phyloP scores from a whole-genome alignment of 2,329 filamentous ascomycete genomes.

The Sarocladiaceae sp. region DNA sequence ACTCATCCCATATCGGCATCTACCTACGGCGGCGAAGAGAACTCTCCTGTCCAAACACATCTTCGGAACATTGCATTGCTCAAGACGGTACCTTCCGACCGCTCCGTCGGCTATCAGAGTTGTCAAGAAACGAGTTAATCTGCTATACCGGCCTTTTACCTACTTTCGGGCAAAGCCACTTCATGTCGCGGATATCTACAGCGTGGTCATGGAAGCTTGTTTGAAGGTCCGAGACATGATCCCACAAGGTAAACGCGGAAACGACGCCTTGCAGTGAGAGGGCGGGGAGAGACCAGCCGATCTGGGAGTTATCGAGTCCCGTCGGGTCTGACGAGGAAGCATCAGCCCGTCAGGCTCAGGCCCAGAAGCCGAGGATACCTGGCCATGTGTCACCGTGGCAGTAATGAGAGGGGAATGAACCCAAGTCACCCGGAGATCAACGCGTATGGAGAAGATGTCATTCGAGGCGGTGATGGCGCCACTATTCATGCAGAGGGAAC shows the following conservation, averaged over 20 bases:
- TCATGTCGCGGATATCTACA: neutral
- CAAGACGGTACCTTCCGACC: neutral
- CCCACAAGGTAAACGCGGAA: neutral
- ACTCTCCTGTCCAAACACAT: too few relatives aligned
- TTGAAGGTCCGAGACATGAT: constrained; percentile 5
- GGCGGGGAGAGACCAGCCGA: too few relatives aligned
- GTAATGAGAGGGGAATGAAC: neutral
- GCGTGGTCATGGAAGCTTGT: neutral
- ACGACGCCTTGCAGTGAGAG: neutral
- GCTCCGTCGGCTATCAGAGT: neutral
- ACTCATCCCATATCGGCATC: too few relatives aligned
- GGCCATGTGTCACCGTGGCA: neutral
- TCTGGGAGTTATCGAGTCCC: neutral
- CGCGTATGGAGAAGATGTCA: too few relatives aligned
- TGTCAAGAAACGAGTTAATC: neutral
- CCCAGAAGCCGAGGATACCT: neutral
- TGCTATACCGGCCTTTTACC: neutral
- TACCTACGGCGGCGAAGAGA: too few relatives aligned
- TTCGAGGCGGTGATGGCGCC: too few relatives aligned
- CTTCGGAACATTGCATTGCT: too few relatives aligned
- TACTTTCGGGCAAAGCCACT: neutral
- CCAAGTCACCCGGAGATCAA: neutral
- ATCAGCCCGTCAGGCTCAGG: neutral
- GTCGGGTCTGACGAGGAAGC: neutral
- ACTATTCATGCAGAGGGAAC: too few relatives aligned